Evolutionary conservation across 768 basidiomycete species (phyloP).

Genomic region (Boletus tomentosulus): DNA sequence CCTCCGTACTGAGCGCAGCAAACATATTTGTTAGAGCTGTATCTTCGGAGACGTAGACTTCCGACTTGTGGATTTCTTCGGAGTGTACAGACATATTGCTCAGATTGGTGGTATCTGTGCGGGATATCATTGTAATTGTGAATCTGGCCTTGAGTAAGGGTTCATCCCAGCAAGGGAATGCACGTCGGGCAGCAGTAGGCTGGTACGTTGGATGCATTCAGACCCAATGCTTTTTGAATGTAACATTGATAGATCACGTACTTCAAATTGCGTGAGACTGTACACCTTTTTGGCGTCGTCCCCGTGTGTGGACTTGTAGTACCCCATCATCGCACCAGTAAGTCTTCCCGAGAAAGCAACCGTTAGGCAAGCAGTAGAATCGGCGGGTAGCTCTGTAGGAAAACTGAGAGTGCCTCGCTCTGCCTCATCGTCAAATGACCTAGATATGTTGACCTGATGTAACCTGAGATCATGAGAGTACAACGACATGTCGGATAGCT

Average conservation of each 20-base stretch:
- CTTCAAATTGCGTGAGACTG: slow-evolving; percentile 88
- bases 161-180: slow-evolving; percentile 93
- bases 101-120: slow-evolving; percentile 66
- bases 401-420: slow-evolving; percentile 68
- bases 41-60: slow-evolving; percentile 26
- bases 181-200: slow-evolving; percentile 80
- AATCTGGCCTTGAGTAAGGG: slow-evolving; percentile 86
- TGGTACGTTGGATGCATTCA: slow-evolving; percentile 27
- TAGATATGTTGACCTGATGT: slow-evolving; percentile 42
- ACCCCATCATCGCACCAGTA: slow-evolving; percentile 72
- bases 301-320: slow-evolving; percentile 69
- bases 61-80: slow-evolving; percentile 46
- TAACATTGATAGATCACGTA: slow-evolving; percentile 19
- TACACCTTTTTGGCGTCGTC: slow-evolving; percentile 60
- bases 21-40: slow-evolving; percentile 40
- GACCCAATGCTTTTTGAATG: not conserved
- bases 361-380: slow-evolving; percentile 66
- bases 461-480: slow-evolving; percentile 50
- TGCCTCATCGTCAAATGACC: slow-evolving; percentile 51
- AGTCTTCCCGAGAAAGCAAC: slow-evolving; percentile 69
- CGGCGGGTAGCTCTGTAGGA: slow-evolving; percentile 53
- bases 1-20: slow-evolving; percentile 35
- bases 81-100: slow-evolving; percentile 82
- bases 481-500: slow-evolving; percentile 53
- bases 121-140: slow-evolving; percentile 74